These are phyloP conservation scores for Erythrobasidium hasegawianum DNA, from an alignment of 1,284 basidiomycete species.

Conservation along the genomic window DNA sequence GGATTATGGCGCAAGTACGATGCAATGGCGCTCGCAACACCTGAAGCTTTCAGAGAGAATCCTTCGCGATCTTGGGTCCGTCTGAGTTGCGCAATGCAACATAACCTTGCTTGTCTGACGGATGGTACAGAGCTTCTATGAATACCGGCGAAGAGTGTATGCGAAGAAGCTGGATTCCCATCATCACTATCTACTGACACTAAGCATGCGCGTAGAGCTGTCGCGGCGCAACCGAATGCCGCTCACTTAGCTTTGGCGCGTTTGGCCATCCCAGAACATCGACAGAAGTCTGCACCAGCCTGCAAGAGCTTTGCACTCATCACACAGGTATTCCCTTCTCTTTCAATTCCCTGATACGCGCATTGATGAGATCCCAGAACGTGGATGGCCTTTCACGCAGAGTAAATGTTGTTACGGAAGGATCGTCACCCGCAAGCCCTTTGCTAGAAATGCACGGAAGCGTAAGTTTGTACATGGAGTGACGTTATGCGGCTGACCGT, in stretches of 20 bases:
- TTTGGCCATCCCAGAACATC: constrained; percentile 20
- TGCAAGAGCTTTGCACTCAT: too few relatives aligned
- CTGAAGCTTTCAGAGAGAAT: constrained; percentile 57
- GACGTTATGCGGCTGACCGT: too few relatives aligned
- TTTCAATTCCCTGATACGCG: constrained; percentile 42
- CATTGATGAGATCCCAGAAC: constrained; percentile 50
- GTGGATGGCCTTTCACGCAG: constrained; percentile 57
- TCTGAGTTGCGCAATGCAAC: not conserved
- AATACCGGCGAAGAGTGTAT: constrained; percentile 57
- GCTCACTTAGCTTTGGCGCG: constrained; percentile 58
- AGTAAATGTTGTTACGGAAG: constrained; percentile 41
- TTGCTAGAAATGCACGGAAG: constrained; percentile 66
- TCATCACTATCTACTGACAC: not conserved
- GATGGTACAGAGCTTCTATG: constrained; percentile 56
- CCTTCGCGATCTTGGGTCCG: constrained; percentile 57
- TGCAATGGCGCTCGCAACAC: constrained; percentile 59
- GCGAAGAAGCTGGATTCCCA: constrained; percentile 13
- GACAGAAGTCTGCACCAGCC: too few relatives aligned
- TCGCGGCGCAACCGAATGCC: constrained; percentile 56
- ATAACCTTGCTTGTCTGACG: not conserved
- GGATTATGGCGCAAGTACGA: constrained; percentile 62
- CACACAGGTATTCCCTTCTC: too few relatives aligned
- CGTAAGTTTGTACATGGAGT: constrained; percentile 58
- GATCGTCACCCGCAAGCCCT: constrained; percentile 22
- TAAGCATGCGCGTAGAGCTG: constrained; percentile 50